Evolutionary conservation across 306 rosid genomes (phyloP), one percentile per base, ranked within the genome.

Genomic region (Lablab purpureus): DNA sequence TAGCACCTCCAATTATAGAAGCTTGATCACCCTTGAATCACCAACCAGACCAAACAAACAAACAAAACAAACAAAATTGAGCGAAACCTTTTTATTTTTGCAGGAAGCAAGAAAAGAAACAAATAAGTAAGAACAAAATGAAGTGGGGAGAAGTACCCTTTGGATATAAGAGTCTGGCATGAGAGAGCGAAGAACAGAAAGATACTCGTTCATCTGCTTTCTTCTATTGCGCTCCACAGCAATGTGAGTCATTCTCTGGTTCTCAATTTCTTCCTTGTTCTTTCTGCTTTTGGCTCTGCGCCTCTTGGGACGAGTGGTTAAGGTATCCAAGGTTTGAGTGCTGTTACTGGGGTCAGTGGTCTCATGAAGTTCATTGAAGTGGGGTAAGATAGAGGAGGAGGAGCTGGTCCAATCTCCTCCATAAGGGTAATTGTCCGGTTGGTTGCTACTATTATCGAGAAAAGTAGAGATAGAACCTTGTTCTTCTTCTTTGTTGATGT

Each of bases 241-340:
- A 86, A 95, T 95, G 91, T 95, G 99, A 58, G 97, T 95, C 94
- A 95, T 95, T 87, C 99, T 86, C 68, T 95, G 99, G 76, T 89
- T 95, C 90, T 95, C 98, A 54, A 95, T 93, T 70, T 95, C 97
- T 37, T 95, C 93, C 75, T 90, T 87, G 84, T 95, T 95, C 88
- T 93, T 93, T 12, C 87, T 59, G 66, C 84, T 89, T 86, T 81
- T 87, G 6, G 91, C 77, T 45, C 98, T 86, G 10, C 99, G 88
- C 64, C 99, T 86, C 84, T 90, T 93, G 0, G 91, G 94, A 14
- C 94, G 90, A 75, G 62, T 12, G 43, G 56, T 12, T 6, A 73
- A 13, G 37, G 19, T 52, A 52, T 86, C 91, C 17, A 80, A 67
- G 37, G 28, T 78, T 4, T 37, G 87, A n/a, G 41, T 45, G 49